A percentile compares a stretch with the other conserved stretches of the same genome.
phyloP scores from a whole-genome alignment of 371 early-diverging fungal genomes.

The Apophysomyces variabilis region DNA sequence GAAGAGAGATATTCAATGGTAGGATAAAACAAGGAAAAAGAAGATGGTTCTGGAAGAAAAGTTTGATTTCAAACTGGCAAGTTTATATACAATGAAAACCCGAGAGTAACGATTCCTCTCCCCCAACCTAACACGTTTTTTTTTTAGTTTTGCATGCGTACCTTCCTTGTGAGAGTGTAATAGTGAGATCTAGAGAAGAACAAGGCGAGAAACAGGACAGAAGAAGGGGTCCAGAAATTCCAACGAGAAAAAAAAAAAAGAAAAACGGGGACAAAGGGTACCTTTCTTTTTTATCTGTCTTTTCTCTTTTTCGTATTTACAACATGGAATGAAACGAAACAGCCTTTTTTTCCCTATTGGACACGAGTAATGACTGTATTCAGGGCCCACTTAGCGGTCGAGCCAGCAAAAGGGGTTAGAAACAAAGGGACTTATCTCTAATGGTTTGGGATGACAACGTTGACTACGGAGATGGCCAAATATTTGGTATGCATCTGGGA shows the following conservation, averaged over 20 bases:
- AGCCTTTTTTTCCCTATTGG: conserved; percentile 4
- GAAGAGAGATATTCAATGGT: conserved; percentile 6
- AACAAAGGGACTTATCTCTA: conserved; percentile 11
- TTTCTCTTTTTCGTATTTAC: not conserved
- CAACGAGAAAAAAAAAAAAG: conserved; percentile 14
- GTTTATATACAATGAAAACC: conserved; percentile 16
- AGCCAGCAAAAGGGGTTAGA: conserved; percentile 10
- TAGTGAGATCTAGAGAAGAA: conserved; percentile 4
- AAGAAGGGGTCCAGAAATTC: conserved; percentile 18
- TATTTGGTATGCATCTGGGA: conserved; percentile 9
- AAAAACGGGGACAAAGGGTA: conserved; percentile 18
- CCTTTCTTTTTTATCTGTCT: not conserved
- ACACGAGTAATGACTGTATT: conserved; percentile 5
- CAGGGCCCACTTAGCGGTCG: conserved; percentile 13
- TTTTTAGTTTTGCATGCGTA: not conserved
- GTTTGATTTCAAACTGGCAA: conserved; percentile 19
- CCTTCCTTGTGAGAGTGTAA: not conserved
- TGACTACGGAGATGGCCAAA: not conserved
- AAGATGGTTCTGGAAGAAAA: conserved; percentile 19
- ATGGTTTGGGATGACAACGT: conserved; percentile 6
- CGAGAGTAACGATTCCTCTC: conserved; percentile 7
- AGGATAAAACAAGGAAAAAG: conserved; percentile 11
- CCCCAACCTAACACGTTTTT: not conserved
- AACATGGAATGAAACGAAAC: conserved; percentile 17
- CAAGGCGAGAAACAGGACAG: conserved; percentile 15